Base-by-base conservation (phyloP, 768 basidiomycete species). In the Lenzites betulinus region DNA sequence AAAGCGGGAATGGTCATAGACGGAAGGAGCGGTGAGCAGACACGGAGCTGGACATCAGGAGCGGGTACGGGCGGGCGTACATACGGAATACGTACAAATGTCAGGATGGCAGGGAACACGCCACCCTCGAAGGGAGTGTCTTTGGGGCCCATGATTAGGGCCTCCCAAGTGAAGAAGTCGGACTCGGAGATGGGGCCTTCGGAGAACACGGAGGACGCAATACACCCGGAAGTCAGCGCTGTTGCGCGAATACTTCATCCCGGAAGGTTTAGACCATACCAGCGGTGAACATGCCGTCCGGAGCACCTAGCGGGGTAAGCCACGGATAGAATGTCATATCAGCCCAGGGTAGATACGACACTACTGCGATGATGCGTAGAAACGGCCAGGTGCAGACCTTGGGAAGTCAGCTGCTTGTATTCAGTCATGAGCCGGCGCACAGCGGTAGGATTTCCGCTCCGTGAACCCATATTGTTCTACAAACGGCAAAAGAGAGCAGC, bases 51-150 rank as follows among this genome's bases (percentile, higher is more conserved):
- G n/a, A 20, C 28, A 41, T 58, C 41, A 58, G 57, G 50, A 44
- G 48, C 42, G 56, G 48, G 47, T 25, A 33, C 54, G 39, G 50
- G 46, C 51, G 61, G n/a, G 50, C 54, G 49, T 51, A 65, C 60
- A 53, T 59, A 62, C 54, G 58, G 28, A 35, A 35, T 25, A 84
- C 93, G 70, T 74, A 94, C 94, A 74, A 99, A 99, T 38, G 88
- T 90, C 67, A 99, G 81, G 71, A 88, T 92, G 38, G 96, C 95
- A 55, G 87, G 86, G 66, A 98, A 98, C 23, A 98, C 83, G 54
- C 96, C 96, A 51, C 95, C 96, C 81, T 98, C 96, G 69, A 95
- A 97, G 1, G 95, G 95, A 36, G 95, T 98, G 63, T 93, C 95
- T 70, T 95, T 92, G 22, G 95, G 95, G 2, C 95, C 95, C 70